These are phyloP conservation scores for Fraxinus quadrangulata DNA, from an alignment of 257 asterid genomes.

Conservation along the genomic window DNA sequence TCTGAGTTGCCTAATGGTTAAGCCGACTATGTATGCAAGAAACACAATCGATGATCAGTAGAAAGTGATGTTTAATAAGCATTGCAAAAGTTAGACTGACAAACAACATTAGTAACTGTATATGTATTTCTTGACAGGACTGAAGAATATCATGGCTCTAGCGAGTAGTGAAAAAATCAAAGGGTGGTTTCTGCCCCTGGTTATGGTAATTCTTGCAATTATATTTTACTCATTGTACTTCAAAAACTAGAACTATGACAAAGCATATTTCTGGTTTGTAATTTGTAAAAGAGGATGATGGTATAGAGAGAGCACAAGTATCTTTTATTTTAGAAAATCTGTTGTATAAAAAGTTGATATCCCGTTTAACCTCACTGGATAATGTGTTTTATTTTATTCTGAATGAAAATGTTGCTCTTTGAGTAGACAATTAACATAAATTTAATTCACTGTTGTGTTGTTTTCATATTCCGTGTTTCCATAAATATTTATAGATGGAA, in stretches of 20 bases:
- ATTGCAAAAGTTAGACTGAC: not conserved
- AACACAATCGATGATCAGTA: too few relatives aligned
- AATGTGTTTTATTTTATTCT: too few relatives aligned
- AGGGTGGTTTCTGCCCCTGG: slow-evolving; percentile 23
- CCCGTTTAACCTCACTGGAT: not conserved
- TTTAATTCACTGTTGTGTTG: not conserved
- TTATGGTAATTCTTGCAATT: slow-evolving; percentile 26
- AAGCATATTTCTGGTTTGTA: not conserved
- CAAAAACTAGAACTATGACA: not conserved
- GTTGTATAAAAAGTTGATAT: not conserved
- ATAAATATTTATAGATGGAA: not conserved
- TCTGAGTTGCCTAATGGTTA: too few relatives aligned
- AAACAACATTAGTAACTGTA: not conserved
- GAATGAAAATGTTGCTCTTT: not conserved
- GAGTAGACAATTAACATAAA: not conserved
- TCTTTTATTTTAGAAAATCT: not conserved
- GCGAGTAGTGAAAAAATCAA: slow-evolving; percentile 12
- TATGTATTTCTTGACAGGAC: slow-evolving; percentile 26
- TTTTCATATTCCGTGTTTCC: not conserved
- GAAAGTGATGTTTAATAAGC: not conserved
- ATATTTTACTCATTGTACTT: slow-evolving; percentile 14
- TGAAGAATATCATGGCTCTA: slow-evolving; percentile 26
- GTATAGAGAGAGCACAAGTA: not conserved
- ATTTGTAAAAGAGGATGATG: not conserved
- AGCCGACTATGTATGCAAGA: not conserved